These are phyloP conservation scores for Xylaria sp. DNA, from an alignment of 2,329 filamentous ascomycete genomes.

Conservation along the genomic window DNA sequence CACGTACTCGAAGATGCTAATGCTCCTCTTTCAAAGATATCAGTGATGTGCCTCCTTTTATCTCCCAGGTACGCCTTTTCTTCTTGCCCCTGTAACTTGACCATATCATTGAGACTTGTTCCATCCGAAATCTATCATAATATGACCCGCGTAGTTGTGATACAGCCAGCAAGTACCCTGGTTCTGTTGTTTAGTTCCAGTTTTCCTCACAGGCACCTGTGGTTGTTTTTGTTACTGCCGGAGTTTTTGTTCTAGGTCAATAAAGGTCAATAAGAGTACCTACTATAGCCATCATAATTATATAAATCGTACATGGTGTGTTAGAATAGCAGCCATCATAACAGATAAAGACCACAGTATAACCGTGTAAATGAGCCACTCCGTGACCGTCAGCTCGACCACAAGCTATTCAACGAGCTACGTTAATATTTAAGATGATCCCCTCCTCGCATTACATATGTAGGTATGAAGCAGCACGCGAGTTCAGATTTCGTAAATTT, in stretches of 20 bases:
- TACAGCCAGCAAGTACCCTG: not conserved
- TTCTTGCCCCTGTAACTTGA: conserved; percentile 5
- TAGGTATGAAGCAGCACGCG: too few relatives aligned
- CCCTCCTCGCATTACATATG: too few relatives aligned
- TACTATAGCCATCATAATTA: not conserved
- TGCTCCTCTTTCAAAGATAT: conserved; percentile 41
- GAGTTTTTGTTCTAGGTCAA: not conserved
- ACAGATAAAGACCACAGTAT: not conserved
- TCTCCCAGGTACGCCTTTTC: conserved; percentile 41
- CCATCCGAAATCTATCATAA: not conserved
- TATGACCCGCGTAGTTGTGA: not conserved
- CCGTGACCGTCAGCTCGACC: too few relatives aligned
- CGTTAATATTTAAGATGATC: too few relatives aligned
- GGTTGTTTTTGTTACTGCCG: not conserved
- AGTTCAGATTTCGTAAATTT: too few relatives aligned
- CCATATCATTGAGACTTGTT: not conserved
- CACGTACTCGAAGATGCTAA: conserved; percentile 47
- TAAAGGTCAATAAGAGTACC: not conserved
- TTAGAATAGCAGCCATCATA: not conserved
- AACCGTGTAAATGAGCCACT: too few relatives aligned
- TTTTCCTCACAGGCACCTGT: not conserved
- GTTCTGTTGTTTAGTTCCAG: not conserved
- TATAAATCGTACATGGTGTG: not conserved
- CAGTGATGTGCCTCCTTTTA: conserved; percentile 31
- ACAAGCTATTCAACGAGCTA: too few relatives aligned